Evolutionary conservation across 169 alveolate species (phyloP), one percentile per base, ranked within the genome.

Genomic region (Cryptosporidium viatorum): DNA sequence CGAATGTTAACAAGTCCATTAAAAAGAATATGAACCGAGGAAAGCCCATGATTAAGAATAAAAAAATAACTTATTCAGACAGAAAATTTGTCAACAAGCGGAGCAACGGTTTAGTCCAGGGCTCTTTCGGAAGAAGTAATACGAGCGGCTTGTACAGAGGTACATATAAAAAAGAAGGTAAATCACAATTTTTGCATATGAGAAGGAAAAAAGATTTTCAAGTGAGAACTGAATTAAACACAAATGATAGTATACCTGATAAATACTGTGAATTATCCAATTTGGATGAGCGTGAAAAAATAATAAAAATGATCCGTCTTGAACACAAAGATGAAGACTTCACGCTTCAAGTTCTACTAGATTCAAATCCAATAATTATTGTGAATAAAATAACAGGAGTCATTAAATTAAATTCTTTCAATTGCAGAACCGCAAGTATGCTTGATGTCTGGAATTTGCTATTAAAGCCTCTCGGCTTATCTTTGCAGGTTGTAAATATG

Each of bases 381-480:
- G 89, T 80, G 45, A 59, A 80, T 43, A 65, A 80, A 31, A 65
- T 80, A 26, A 80, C 89, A 12, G 89, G 89, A 16, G 89, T 80
- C 21, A 59, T 80, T 29, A 60, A 80, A 80, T 67, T 80, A 18
- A 65, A 80, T 48, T 80, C 89, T 12, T 65, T 43, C 14, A 80
- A 67, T 67, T 59, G 75, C 39, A 33, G 89, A 23, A 59, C 89
- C 23, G 14, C 55, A 26, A 43, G 29, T 26, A 80, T 80, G 89
- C 75, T 80, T 62, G 68, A 80, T 37, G 43, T 80, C 1, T 80
- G 89, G 89, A 80, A 80, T 80, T 65, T 80, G 50, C 68, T 80
- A 26, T 50, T 80, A 43, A 80, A 65, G 75, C 89, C 89, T 9
- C 70, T 80, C n/a, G 89, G 89, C 16, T 43, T 80, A 26, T 62